Evolutionary conservation across 1,139 yeast species (phyloP).

Genomic region (Lodderomyces orthopsilosis): DNA sequence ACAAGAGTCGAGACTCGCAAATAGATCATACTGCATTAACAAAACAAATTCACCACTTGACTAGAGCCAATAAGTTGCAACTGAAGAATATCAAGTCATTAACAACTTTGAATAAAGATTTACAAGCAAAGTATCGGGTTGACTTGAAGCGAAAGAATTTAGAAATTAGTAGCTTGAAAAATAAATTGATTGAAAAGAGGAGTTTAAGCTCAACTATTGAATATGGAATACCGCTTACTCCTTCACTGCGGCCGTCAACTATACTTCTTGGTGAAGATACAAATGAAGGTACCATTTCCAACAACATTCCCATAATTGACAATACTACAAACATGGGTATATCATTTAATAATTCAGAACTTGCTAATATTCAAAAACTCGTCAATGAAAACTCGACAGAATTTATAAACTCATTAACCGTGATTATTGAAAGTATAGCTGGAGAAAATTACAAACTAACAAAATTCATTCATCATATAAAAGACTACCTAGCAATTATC

Average conservation of each 20-base stretch:
- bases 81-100: constrained; percentile 28
- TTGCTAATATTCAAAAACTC: background rate
- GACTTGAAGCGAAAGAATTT: constrained; percentile 40
- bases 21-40: constrained; percentile 21
- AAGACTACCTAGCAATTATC: constrained; percentile 28
- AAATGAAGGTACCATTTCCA: background rate
- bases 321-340: background rate
- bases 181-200: constrained; percentile 36
- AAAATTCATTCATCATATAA: constrained; percentile 30
- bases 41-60: constrained; percentile 21
- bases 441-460: constrained; percentile 40
- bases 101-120: constrained; percentile 29
- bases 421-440: constrained; percentile 38
- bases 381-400: background rate
- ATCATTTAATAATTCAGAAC: background rate
- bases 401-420: constrained; percentile 26
- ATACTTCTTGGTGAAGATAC: background rate
- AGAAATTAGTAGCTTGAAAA: constrained; percentile 37
- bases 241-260: background rate
- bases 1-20: constrained; percentile 16
- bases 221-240: constrained; percentile 20
- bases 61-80: constrained; percentile 27
- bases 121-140: constrained; percentile 37
- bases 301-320: background rate
- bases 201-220: constrained; percentile 32